Conservation (phyloP, 371 early-diverging fungal genomes). For the Haplosporangium sp. region DNA sequence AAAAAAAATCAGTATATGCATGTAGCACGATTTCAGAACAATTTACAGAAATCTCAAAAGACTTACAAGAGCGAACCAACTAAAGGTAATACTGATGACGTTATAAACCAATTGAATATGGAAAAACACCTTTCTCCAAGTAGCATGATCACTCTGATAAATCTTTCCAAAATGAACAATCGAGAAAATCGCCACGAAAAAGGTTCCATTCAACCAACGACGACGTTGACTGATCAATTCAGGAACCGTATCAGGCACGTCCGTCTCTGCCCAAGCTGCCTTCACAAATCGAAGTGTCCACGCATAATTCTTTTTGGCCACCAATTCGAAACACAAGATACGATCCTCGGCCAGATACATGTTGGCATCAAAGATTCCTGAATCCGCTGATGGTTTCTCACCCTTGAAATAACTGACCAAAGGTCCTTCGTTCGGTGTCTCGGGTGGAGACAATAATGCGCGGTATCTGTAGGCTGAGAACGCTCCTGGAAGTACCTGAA, state of each 20-base stretch:
- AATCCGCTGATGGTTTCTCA: conserved; percentile 61
- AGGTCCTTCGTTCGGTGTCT: conserved; percentile 68
- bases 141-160: conserved; percentile 79
- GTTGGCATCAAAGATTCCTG: conserved; percentile 74
- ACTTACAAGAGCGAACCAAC: conserved; percentile 85
- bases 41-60: too few relatives aligned
- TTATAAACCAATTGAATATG: conserved; percentile 81
- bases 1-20: neutral
- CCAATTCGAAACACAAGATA: conserved; percentile 82
- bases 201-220: conserved; percentile 82
- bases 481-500: conserved; percentile 83
- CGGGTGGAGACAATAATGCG: conserved; percentile 65
- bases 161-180: conserved; percentile 83
- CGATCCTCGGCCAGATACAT: conserved; percentile 86
- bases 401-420: conserved; percentile 76
- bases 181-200: conserved; percentile 80
- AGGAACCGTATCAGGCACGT: conserved; percentile 75
- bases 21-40: too few relatives aligned
- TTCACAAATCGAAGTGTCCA: conserved; percentile 81
- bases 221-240: conserved; percentile 80
- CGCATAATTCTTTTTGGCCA: conserved; percentile 70
- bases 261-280: conserved; percentile 78
- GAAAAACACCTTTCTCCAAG: conserved; percentile 68
- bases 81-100: conserved; percentile 77
- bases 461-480: conserved; percentile 78